Evolutionary conservation across 306 rosid genomes (phyloP).

Genomic region (Herpetospermum pedunculosum): DNA sequence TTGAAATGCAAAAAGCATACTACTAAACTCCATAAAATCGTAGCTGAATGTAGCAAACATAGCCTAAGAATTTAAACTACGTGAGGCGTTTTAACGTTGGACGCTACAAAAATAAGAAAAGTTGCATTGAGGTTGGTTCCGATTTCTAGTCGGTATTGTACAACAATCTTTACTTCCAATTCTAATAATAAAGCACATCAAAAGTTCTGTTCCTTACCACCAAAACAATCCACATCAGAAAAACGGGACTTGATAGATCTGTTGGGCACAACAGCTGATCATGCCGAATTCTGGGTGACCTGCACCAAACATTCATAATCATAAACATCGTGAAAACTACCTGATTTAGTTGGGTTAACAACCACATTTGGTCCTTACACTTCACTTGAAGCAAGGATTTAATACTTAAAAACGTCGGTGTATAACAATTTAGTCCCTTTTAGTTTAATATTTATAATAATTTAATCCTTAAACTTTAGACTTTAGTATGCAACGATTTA

Average conservation of each 20-base stretch:
- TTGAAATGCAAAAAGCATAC: not conserved
- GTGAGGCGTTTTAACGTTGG: conserved; percentile 14
- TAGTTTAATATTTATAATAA: no score
- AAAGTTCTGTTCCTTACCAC: conserved; percentile 17
- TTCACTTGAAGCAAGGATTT: not conserved
- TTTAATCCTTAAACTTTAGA: no score
- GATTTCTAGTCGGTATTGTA: conserved; percentile 21
- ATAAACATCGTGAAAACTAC: not conserved
- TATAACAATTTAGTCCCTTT: not conserved
- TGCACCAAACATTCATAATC: conserved; percentile 14
- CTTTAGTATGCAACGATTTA: no score
- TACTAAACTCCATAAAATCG: not conserved
- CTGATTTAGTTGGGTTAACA: not conserved
- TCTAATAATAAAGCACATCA: conserved; percentile 21
- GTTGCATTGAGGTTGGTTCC: conserved; percentile 16
- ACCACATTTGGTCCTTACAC: not conserved
- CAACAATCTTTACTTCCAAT: conserved; percentile 30
- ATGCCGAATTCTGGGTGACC: conserved; percentile 10
- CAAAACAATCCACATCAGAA: conserved; percentile 12
- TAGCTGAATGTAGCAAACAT: not conserved
- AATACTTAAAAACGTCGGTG: not conserved
- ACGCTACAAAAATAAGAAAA: conserved; percentile 17
- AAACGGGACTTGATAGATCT: not conserved
- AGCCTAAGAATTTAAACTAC: not conserved
- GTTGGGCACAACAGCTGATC: not conserved